phyloP scores from a whole-genome alignment of 2,329 filamentous ascomycete genomes.

The Cladorrhinum sp. region DNA sequence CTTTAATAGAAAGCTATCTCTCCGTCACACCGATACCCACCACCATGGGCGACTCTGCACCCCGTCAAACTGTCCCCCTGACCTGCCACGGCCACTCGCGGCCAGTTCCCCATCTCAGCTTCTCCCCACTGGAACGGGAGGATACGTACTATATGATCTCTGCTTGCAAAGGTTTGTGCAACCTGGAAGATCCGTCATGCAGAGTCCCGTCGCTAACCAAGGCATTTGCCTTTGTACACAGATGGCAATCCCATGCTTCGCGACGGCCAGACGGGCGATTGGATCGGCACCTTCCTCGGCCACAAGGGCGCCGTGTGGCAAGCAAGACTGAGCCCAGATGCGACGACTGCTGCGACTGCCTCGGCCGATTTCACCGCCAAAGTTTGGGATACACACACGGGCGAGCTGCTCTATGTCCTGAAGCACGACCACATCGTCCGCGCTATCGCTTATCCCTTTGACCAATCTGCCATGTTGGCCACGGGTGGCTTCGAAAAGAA shows the following conservation, averaged over 20 bases:
- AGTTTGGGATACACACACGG: conserved; percentile 95
- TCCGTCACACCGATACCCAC: conserved; percentile 3
- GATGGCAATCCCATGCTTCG: conserved; percentile 99
- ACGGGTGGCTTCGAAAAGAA: conserved; percentile 97
- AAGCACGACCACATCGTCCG: conserved; percentile 95
- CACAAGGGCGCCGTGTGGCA: conserved; percentile 99
- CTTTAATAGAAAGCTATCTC: conserved; percentile 1
- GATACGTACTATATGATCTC: conserved; percentile 90
- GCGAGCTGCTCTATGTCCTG: conserved; percentile 81
- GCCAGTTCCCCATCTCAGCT: conserved; percentile 86
- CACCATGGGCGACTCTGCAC: conserved; percentile 31
- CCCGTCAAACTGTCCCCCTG: conserved; percentile 71
- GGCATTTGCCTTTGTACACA: conserved; percentile 36
- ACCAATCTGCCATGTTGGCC: conserved; percentile 78
- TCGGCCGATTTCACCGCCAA: conserved; percentile 96
- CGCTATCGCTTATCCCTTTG: conserved; percentile 82
- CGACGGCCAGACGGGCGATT: conserved; percentile 92
- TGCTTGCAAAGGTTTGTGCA: conserved; percentile 72
- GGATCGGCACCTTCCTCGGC: conserved; percentile 96
- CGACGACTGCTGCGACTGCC: conserved; percentile 83
- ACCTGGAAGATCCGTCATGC: neutral
- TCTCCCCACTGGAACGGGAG: conserved; percentile 78
- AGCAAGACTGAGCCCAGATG: conserved; percentile 83
- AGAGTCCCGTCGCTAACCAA: neutral
- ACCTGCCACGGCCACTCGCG: conserved; percentile 94